Percentiles rank a stretch among this genome's conserved stretches.
These are phyloP conservation scores for Psilocybe subaeruginosa DNA, from an alignment of 768 basidiomycete genomes.

Conservation along the genomic window DNA sequence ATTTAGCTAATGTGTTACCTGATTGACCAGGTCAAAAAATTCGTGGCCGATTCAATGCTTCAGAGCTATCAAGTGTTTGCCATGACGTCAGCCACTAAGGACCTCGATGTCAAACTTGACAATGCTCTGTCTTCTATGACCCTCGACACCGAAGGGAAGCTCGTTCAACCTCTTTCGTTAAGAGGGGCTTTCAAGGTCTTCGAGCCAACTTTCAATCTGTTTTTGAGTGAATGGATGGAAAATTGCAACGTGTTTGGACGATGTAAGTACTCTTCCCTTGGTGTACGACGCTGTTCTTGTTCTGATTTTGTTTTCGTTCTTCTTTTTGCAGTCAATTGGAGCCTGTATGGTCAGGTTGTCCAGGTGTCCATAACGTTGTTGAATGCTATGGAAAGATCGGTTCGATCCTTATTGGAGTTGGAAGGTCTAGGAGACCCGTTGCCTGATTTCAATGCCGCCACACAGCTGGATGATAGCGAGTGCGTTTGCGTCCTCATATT, in stretches of 20 bases:
- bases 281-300: background rate
- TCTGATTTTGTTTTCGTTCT: conserved; percentile 5
- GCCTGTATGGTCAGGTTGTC: conserved; percentile 48
- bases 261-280: conserved; percentile 40
- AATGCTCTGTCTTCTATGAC: conserved; percentile 40
- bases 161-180: conserved; percentile 41
- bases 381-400: conserved; percentile 39
- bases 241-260: conserved; percentile 42
- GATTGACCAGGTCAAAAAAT: conserved; percentile 46
- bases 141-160: conserved; percentile 61
- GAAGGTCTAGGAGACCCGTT: conserved; percentile 27
- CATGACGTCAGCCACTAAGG: conserved; percentile 53
- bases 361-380: conserved; percentile 43
- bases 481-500: conserved; percentile 27
- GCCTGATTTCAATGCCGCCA: conserved; percentile 35
- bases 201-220: conserved; percentile 38
- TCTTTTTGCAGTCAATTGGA: conserved; percentile 55
- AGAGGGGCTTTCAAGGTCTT: conserved; percentile 45
- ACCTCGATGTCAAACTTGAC: conserved; percentile 60
- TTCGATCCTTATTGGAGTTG: conserved; percentile 25
- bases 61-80: conserved; percentile 46
- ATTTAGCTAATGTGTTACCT: background rate
- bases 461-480: conserved; percentile 40
- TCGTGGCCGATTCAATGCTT: conserved; percentile 45
- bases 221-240: conserved; percentile 50